Evolutionary conservation across 2,329 filamentous ascomycete species (phyloP).

Genomic region (Gaeumannomyces tritici): DNA sequence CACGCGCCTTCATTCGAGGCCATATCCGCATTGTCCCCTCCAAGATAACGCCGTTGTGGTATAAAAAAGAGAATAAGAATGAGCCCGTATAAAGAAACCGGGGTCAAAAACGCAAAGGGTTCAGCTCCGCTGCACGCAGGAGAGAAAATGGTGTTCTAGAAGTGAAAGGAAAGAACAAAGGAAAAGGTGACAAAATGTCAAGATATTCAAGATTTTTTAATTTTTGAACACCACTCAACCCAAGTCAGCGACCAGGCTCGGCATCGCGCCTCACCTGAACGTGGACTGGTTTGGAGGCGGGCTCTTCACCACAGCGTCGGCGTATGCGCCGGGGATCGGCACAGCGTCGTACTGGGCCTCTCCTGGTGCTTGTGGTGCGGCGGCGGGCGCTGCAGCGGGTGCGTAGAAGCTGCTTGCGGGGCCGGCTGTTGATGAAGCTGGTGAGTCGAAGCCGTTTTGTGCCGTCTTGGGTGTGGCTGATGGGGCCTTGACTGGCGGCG

Average conservation of each 20-base stretch:
- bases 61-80: constrained; percentile 4
- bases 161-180: constrained; percentile 3
- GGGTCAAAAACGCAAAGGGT: no score
- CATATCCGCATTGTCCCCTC: background rate
- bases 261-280: constrained; percentile 20
- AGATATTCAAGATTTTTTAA: background rate
- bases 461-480: constrained; percentile 59
- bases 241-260: constrained; percentile 10
- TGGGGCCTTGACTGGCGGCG: constrained; percentile 71
- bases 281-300: constrained; percentile 34
- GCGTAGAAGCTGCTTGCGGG: constrained; percentile 23
- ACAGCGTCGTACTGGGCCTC: constrained; percentile 80
- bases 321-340: constrained; percentile 81
- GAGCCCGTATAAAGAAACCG: background rate
- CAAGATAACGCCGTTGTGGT: constrained; percentile 5
- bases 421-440: constrained; percentile 20
- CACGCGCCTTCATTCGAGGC: background rate
- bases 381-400: constrained; percentile 57
- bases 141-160: constrained; percentile 5
- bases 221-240: background rate
- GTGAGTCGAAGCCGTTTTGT: constrained; percentile 26
- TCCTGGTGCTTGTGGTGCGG: constrained; percentile 62
- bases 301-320: constrained; percentile 42
- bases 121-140: constrained; percentile 14
- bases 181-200: background rate